Conservation (phyloP, 768 basidiomycete species). For the Strobilomyces echinocephalus region DNA sequence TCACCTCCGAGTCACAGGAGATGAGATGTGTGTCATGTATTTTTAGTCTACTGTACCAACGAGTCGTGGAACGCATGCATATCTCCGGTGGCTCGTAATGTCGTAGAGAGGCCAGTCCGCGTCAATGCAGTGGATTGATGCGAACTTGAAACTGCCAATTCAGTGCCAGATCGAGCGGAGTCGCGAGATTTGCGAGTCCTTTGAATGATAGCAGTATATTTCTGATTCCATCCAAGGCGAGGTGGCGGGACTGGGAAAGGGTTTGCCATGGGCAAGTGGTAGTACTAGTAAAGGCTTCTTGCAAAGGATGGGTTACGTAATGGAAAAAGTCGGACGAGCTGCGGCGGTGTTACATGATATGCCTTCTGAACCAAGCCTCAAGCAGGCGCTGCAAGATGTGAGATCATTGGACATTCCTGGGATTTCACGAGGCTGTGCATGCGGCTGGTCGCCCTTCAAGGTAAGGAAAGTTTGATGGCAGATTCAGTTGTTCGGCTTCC, state of each 20-base stretch:
- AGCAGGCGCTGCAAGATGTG: constrained; percentile 2
- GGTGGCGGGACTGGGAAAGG: too few relatives aligned
- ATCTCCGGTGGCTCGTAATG: neutral
- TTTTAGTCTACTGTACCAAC: neutral
- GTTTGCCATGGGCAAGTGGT: too few relatives aligned
- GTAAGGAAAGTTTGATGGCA: constrained; percentile 10
- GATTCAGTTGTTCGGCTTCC: neutral
- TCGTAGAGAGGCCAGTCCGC: neutral
- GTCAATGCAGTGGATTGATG: neutral
- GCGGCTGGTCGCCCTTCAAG: too few relatives aligned
- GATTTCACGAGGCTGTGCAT: constrained; percentile 11
- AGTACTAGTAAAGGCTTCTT: too few relatives aligned
- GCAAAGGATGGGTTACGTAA: too few relatives aligned
- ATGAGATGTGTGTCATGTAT: neutral
- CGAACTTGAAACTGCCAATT: too few relatives aligned
- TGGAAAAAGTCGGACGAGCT: too few relatives aligned
- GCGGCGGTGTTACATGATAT: neutral
- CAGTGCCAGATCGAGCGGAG: neutral
- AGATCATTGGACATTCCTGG: too few relatives aligned
- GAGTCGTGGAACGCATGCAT: neutral
- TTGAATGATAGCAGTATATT: too few relatives aligned
- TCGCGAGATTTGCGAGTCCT: neutral
- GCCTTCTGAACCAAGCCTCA: neutral
- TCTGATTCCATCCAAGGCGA: too few relatives aligned
- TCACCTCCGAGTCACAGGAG: neutral